Conservation (phyloP, 1,284 basidiomycete genomes). For the Naganishia albida region DNA sequence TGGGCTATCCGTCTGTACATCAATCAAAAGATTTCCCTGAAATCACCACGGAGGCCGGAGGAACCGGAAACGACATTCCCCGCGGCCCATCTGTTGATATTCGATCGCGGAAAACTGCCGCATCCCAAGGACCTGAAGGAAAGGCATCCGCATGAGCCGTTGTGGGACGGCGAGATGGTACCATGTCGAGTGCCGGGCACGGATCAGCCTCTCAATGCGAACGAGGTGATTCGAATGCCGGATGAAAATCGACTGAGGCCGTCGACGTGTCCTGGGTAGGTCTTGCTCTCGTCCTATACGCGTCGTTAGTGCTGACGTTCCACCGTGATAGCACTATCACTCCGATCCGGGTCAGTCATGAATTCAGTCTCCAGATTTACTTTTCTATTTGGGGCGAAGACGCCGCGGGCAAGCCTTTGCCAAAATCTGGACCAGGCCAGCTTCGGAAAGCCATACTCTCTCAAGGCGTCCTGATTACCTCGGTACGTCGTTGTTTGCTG, state of each 20-base stretch:
- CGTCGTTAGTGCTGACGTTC: not conserved
- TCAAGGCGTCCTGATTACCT: conserved; percentile 28
- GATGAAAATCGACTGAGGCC: conserved; percentile 33
- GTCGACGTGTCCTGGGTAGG: conserved; percentile 35
- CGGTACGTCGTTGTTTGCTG: conserved; percentile 22
- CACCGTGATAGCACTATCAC: conserved; percentile 28
- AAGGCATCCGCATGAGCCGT: conserved; percentile 24
- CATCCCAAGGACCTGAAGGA: conserved; percentile 21
- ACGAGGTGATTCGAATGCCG: conserved; percentile 32
- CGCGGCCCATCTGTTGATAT: conserved; percentile 24
- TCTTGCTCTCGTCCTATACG: not conserved
- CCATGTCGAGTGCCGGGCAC: not conserved
- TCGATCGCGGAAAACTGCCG: conserved; percentile 28
- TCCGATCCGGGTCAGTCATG: conserved; percentile 33
- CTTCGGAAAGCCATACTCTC: conserved; percentile 31
- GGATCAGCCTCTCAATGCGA: not conserved
- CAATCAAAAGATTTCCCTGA: conserved; percentile 30
- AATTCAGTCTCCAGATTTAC: conserved; percentile 33
- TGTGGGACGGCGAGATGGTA: conserved; percentile 31
- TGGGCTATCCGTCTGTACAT: conserved; percentile 30
- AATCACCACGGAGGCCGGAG: conserved; percentile 27
- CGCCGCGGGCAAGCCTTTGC: conserved; percentile 26
- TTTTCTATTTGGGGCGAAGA: conserved; percentile 35
- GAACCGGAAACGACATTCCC: conserved; percentile 31
- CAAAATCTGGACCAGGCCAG: conserved; percentile 31